Base-by-base conservation (phyloP, 2,329 filamentous ascomycete genomes). In the Thielaviopsis musarum region DNA sequence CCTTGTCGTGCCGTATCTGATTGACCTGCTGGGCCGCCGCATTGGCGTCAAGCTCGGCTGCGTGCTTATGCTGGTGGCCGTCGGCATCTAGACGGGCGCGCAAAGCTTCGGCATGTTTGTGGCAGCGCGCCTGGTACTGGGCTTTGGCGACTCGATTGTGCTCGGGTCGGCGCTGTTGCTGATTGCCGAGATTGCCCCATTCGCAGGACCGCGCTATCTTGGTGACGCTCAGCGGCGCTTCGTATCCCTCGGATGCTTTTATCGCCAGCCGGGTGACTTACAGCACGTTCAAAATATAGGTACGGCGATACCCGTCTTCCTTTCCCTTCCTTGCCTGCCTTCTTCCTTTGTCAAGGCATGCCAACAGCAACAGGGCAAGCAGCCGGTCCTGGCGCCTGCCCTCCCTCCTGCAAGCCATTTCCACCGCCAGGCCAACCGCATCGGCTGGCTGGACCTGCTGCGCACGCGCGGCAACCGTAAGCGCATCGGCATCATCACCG, bases 1-100 rank as follows among this genome's bases (percentile, higher is more conserved):
- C 0, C 67, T 67, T 2, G 64, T 71, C 26, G 66, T 71, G n/a
- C 66, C 66, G 1, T 64, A 63, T 6, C 61, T 72, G 2, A 68
- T 71, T 5, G 73, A 75, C 57, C 65, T 66, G 56, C 66, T 70
- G 22, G 74, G 74, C n/a, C 65, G 72, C 19, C 70, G 69, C 52
- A 62, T 66, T 17, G 68, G 69, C 26, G 65, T 74, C 2, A 61
- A 71, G 1, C 17, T 58, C 49, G 53, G 58, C 28, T 62, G 48
- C 7, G n/a, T 54, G 0, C 19, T 62, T 22, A 58, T 56, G 5
- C 17, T 65, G 2, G 3, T 62, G 9, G 61, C 62, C 12, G 60
- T 62, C 0, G 67, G 65, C 7, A 63, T 70, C 12, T 69, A 71
- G 58, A 64, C 63, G 7, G 59, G 62, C 53, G 62, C 64, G 3